phyloP scores from a whole-genome alignment of 345 rosid genomes.

The Turritis glabra region DNA sequence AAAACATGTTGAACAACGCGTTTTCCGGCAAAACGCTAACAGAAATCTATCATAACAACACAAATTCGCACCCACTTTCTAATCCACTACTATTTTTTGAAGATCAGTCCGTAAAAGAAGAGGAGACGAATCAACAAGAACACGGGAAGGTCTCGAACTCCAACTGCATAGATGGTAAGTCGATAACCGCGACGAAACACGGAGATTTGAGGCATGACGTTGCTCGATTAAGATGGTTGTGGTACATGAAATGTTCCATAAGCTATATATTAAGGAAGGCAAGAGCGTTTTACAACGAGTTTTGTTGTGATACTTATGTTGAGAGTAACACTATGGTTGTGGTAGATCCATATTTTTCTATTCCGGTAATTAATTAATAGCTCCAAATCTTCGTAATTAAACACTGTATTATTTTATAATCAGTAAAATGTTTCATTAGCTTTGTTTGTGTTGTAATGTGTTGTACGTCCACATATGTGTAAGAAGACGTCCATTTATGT shows the following conservation, averaged over 20 bases:
- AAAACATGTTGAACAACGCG: constrained; percentile 19
- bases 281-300: constrained; percentile 50
- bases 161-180: constrained; percentile 4
- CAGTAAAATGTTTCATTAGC: background rate
- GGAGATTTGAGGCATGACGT: constrained; percentile 30
- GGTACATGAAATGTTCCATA: constrained; percentile 44
- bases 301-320: constrained; percentile 38
- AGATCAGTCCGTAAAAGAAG: background rate
- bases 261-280: constrained; percentile 47
- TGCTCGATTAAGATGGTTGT: constrained; percentile 35
- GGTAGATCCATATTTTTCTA: constrained; percentile 51
- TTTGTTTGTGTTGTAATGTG: constrained; percentile 16
- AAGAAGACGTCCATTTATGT: background rate
- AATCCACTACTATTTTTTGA: constrained; percentile 14
- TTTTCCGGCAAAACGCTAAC: background rate
- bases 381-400: background rate
- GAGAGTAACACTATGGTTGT: constrained; percentile 1
- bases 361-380: constrained; percentile 34
- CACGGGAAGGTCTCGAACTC: background rate
- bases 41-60: background rate
- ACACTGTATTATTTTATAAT: background rate
- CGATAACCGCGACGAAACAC: background rate
- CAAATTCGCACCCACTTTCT: background rate
- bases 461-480: constrained; percentile 25
- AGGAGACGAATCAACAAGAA: constrained; percentile 15